Percentiles rank a stretch among this genome's conserved stretches.
phyloP scores from a whole-genome alignment of 2,329 filamentous ascomycete species.

The Apiospora aurea region DNA sequence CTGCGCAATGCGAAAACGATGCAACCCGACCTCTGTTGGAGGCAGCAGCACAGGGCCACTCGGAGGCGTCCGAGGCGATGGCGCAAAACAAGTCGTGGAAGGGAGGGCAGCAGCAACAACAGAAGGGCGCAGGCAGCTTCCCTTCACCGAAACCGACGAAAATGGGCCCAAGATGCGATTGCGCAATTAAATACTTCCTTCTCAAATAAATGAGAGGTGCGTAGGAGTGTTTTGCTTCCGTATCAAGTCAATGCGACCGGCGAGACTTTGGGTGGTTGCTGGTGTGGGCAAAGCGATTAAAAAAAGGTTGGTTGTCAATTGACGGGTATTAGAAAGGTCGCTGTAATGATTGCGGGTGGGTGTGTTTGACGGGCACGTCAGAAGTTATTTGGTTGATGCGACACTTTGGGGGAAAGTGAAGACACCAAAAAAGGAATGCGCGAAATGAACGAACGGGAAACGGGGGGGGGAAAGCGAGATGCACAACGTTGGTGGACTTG shows the following conservation, averaged over 20 bases:
- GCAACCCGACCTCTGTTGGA: constrained; percentile 15
- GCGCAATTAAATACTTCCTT: constrained; percentile 2
- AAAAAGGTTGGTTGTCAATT: constrained; percentile 5
- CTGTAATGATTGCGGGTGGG: not conserved
- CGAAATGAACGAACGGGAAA: constrained; percentile 24
- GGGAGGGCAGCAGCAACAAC: not conserved
- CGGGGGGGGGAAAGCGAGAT: constrained; percentile 1
- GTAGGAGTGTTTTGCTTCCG: not conserved
- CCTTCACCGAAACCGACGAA: constrained; percentile 12
- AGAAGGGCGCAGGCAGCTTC: not conserved
- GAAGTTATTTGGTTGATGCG: constrained; percentile 21
- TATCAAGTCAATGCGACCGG: constrained; percentile 16
- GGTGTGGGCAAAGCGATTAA: constrained; percentile 13
- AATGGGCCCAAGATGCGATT: constrained; percentile 7
- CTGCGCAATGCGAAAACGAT: constrained; percentile 27
- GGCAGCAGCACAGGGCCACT: constrained; percentile 11
- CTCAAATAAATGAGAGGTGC: constrained; percentile 12
- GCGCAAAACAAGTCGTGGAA: constrained; percentile 10
- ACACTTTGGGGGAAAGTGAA: not conserved
- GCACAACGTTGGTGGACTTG: not conserved
- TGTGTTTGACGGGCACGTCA: constrained; percentile 4
- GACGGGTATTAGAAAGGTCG: constrained; percentile 10
- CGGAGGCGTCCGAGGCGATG: not conserved
- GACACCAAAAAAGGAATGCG: constrained; percentile 29
- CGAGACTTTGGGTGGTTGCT: constrained; percentile 5